Conservation (phyloP, 1,139 yeast genomes). For the Pichia sp. region DNA sequence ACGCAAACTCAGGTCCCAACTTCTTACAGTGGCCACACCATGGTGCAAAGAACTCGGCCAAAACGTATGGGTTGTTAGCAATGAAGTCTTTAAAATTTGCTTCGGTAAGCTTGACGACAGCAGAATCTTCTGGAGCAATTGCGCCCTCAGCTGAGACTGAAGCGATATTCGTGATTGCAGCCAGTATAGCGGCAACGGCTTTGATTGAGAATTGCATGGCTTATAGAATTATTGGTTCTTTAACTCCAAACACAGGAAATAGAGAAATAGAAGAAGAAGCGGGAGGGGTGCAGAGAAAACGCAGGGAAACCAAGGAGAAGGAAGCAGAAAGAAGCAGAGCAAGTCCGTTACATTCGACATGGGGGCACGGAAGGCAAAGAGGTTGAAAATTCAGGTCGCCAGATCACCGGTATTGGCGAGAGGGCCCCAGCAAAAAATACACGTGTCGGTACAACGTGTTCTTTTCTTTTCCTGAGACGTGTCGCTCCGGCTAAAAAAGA, state of each 20-base stretch:
- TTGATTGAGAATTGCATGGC: constrained; percentile 27
- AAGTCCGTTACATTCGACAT: not conserved
- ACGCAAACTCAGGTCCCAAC: constrained; percentile 83
- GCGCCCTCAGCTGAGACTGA: constrained; percentile 49
- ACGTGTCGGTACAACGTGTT: not conserved
- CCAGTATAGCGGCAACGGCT: constrained; percentile 29
- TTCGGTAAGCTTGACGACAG: constrained; percentile 73
- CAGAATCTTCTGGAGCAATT: constrained; percentile 74
- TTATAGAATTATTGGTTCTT: not conserved
- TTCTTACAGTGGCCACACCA: constrained; percentile 99
- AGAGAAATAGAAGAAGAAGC: not conserved
- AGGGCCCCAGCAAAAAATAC: not conserved
- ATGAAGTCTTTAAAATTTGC: constrained; percentile 63
- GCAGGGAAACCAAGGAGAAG: not conserved
- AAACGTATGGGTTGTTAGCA: constrained; percentile 67
- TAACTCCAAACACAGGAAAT: not conserved
- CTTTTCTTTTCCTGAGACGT: not conserved
- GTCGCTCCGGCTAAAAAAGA: not conserved
- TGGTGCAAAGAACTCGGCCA: constrained; percentile 96
- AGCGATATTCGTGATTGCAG: constrained; percentile 22
- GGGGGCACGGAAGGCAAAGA: not conserved
- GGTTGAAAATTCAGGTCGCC: not conserved
- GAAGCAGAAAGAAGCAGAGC: not conserved
- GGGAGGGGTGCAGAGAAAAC: not conserved
- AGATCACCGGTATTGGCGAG: not conserved